phyloP scores from a whole-genome alignment of 2,329 filamentous ascomycete genomes.

The Alternaria alternata region DNA sequence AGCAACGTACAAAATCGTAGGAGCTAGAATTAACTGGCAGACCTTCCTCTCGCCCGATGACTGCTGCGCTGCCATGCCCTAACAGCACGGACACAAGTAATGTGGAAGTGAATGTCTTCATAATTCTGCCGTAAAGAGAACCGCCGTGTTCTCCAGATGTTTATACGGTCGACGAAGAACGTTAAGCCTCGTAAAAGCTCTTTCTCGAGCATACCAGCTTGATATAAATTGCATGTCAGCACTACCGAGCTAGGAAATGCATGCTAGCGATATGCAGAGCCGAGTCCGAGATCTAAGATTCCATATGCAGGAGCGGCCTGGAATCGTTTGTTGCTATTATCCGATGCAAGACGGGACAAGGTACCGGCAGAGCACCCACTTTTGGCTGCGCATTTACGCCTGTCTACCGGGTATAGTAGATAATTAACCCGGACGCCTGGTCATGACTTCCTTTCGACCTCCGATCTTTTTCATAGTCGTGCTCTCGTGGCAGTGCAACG shows the following conservation, averaged over 20 bases:
- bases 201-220: not conserved
- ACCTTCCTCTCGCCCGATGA: not conserved
- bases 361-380: not conserved
- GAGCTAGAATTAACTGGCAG: not conserved
- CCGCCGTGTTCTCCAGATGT: not conserved
- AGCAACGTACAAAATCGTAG: slow-evolving; percentile 14
- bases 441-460: not conserved
- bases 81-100: slow-evolving; percentile 13
- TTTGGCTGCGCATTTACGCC: not conserved
- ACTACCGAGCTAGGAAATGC: not conserved
- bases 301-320: slow-evolving; percentile 1
- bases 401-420: not conserved
- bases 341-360: slow-evolving; percentile 7
- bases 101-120: slow-evolving; percentile 12
- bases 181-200: not conserved
- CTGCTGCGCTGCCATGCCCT: slow-evolving; percentile 9
- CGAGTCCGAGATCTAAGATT: slow-evolving; percentile 2
- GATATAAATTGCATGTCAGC: slow-evolving; percentile 1
- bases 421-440: not conserved
- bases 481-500: not conserved
- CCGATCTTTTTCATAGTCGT: not conserved
- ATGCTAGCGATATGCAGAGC: slow-evolving; percentile 12
- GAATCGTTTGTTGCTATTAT: slow-evolving; percentile 7
- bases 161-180: no score
- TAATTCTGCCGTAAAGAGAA: slow-evolving; percentile 6